Evolutionary conservation across 495 filamentous ascomycete species (phyloP).

Genomic region (Polyplosphaeria fusca): DNA sequence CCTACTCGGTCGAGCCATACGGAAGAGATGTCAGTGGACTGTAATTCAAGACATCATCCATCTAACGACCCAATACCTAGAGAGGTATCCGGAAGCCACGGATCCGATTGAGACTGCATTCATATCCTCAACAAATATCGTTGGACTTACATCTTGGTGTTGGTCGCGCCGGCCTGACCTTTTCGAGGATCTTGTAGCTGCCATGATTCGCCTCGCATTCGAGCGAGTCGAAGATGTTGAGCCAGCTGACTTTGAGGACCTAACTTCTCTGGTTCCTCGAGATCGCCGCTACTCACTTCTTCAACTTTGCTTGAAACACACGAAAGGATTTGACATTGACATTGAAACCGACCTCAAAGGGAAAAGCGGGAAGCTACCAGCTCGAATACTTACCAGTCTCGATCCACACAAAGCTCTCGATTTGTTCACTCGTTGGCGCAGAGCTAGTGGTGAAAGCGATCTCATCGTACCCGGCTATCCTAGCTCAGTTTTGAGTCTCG

Average conservation of each 20-base stretch:
- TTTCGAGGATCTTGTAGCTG: conserved; percentile 5
- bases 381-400: neutral
- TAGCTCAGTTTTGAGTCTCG: neutral
- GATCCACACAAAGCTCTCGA: conserved; percentile 7
- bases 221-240: neutral
- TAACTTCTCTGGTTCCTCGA: neutral
- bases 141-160: too few relatives aligned
- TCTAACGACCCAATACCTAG: conserved; percentile 8
- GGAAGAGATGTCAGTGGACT: conserved; percentile 11
- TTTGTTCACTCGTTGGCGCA: conserved; percentile 11
- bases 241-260: neutral
- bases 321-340: conserved; percentile 6
- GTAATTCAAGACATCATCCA: conserved; percentile 14
- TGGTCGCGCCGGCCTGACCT: conserved; percentile 15
- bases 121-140: too few relatives aligned
- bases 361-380: neutral
- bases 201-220: neutral
- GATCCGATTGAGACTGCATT: too few relatives aligned
- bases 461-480: neutral
- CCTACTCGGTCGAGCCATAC: conserved; percentile 5
- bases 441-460: neutral
- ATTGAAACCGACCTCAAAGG: conserved; percentile 34
- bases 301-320: conserved; percentile 5
- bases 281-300: conserved; percentile 9
- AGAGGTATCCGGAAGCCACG: neutral